Base-by-base conservation (phyloP, 371 early-diverging fungal genomes). In the Apophysomyces trapeziformis region DNA sequence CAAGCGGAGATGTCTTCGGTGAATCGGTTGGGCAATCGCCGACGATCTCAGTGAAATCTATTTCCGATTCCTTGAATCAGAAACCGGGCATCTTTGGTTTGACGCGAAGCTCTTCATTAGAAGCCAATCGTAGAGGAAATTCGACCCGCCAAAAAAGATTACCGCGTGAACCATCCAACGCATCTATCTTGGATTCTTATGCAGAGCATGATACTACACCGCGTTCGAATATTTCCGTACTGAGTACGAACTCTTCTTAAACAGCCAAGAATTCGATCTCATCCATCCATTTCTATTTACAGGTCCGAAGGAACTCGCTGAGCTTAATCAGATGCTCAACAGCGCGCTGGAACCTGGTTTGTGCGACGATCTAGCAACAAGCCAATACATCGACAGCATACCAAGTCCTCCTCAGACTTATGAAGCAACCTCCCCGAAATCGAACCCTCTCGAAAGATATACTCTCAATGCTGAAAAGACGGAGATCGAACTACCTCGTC, bases 281-380 rank as follows among this genome's bases (percentile, higher is more conserved):
- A 50, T 26, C 54, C 54, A 21, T 21, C 9, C 9, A 18, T 21
- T 50, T 1, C 16, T n/a, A 21, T 50, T 50, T 50, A 1, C 21
- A 50, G 54, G 54, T 50, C 54, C 54, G 54, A n/a, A 50, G 21
- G 54, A 50, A 21, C 21, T 50, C 2, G 54, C 54, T 50, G 54
- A 50, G 54, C 21, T 72, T 8, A 68, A 72, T 37, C 61, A 66
- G n/a, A 72, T 72, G 68, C 63, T 72, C n/a, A 72, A 64, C 37
- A 50, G 54, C 54, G 54, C 54, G 21, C 54, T 50, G 9, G 54
- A 50, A 26, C 54, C 54, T 50, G 21, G 54, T 21, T 50, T 50
- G 54, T 50, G 54, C 21, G 54, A 50, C 54, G 54, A 50, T 18
- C 35, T 8, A 18, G 9, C 54, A 21, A n/a, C 9, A 21, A 16